Conservation (phyloP, 345 rosid species). For the Populus alba region DNA sequence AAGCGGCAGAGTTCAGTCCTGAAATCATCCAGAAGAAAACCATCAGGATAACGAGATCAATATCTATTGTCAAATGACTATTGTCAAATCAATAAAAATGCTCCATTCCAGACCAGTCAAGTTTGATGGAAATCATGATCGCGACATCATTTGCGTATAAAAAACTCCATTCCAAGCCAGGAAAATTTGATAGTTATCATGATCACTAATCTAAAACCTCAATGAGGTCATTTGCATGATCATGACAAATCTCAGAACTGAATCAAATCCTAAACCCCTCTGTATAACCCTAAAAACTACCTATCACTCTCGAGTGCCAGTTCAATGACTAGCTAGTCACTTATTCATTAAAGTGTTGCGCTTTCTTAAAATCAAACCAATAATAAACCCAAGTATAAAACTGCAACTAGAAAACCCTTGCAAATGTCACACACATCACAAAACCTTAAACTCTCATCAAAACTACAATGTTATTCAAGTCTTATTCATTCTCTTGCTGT, state of each 20-base stretch:
- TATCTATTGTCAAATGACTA: no score
- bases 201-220: not conserved
- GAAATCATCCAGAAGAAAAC: not conserved
- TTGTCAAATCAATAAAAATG: not conserved
- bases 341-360: no score
- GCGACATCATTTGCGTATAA: not conserved
- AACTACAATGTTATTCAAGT: not conserved
- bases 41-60: not conserved
- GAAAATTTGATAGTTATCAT: not conserved
- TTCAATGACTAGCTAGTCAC: no score
- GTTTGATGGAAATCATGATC: not conserved
- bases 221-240: not conserved
- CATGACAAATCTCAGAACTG: not conserved
- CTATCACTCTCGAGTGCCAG: no score
- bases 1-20: constrained; percentile 76
- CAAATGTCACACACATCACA: not conserved
- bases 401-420: not conserved
- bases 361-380: no score
- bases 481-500: not conserved
- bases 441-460: not conserved
- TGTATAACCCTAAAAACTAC: not conserved
- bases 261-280: not conserved
- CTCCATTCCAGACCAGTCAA: not conserved
- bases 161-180: not conserved
- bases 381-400: no score